A percentile compares a stretch with the other conserved stretches of the same genome.
These are phyloP conservation scores for Ciborinia camelliae DNA, from an alignment of 2,329 filamentous ascomycete species.

Conservation along the genomic window DNA sequence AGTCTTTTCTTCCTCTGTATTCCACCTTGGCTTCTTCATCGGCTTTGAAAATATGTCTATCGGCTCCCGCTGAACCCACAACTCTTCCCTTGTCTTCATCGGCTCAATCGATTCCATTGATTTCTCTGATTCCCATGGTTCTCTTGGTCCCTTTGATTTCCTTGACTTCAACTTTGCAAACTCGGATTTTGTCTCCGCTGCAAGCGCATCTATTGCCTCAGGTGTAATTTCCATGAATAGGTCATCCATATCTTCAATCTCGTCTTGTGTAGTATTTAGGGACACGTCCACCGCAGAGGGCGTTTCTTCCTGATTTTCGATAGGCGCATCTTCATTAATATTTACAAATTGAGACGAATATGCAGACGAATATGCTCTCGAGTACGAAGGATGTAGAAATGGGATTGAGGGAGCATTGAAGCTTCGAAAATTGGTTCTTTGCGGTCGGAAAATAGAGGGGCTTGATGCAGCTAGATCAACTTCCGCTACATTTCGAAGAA, in stretches of 20 bases:
- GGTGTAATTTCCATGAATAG: conserved; percentile 38
- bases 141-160: background rate
- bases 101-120: background rate
- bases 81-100: background rate
- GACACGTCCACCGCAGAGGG: background rate
- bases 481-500: conserved; percentile 35
- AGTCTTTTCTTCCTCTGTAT: background rate
- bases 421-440: conserved; percentile 11
- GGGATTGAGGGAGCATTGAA: conserved; percentile 3
- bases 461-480: conserved; percentile 29
- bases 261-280: background rate
- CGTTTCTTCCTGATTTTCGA: background rate
- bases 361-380: conserved; percentile 5
- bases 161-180: background rate
- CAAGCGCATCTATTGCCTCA: conserved; percentile 39
- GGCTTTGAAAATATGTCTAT: conserved; percentile 1
- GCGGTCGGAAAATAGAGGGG: background rate
- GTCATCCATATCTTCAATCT: background rate
- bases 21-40: conserved; percentile 11
- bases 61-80: conserved; percentile 4
- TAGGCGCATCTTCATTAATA: background rate
- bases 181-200: conserved; percentile 24
- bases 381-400: background rate
- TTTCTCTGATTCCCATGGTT: background rate
- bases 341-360: background rate